Evolutionary conservation across 805 yeast species (phyloP), one percentile per base, ranked within the genome.

Genomic region (Myxozyma melibiosi): DNA sequence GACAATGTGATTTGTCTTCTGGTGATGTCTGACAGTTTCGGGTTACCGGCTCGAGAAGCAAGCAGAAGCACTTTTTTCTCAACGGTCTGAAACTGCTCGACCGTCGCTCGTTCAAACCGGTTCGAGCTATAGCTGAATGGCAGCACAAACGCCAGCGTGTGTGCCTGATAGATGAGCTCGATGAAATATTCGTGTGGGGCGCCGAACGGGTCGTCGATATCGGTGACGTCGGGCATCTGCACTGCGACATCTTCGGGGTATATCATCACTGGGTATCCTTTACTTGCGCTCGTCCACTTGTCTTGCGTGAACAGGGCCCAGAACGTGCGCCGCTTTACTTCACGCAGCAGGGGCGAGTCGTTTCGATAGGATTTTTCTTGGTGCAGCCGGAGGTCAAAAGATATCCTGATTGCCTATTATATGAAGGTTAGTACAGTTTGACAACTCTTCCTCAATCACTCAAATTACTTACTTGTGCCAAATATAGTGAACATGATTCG

Each of bases 261-360:
- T 27, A 53, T 45, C 57, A 53, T 45, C 11, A 45, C 22, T 11
- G 57, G 52, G 24, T 53, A 53, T n/a, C 57, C 57, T 45, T 45
- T 53, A 31, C 40, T 40, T n/a, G 57, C 48, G 28, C 43, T 42
- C 1, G 46, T 37, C 40, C 45, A 37, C 35, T 53, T 53, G 40
- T 53, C 57, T 30, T 53, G 30, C 14, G 46, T 34, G 42, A 45
- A 53, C 14, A 53, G 22, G 24, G 57, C 37, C 57, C 57, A 53
- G 37, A 53, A 53, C 2, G 57, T 53, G 40, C 57, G 57, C 9
- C 57, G 45, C 27, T 53, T 53, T 22, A 53, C 57, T 39, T 53
- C 57, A 7, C 42, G 52, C 16, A 53, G 41, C 14, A 53, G 52
- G 2, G 57, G 47, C 8, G 39, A 3, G 37, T 53, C 57, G 37